Evolutionary conservation across 176 grass and related monocot genomes (phyloP), one percentile per base, ranked within the genome.

Genomic region (Carex scoparia): DNA sequence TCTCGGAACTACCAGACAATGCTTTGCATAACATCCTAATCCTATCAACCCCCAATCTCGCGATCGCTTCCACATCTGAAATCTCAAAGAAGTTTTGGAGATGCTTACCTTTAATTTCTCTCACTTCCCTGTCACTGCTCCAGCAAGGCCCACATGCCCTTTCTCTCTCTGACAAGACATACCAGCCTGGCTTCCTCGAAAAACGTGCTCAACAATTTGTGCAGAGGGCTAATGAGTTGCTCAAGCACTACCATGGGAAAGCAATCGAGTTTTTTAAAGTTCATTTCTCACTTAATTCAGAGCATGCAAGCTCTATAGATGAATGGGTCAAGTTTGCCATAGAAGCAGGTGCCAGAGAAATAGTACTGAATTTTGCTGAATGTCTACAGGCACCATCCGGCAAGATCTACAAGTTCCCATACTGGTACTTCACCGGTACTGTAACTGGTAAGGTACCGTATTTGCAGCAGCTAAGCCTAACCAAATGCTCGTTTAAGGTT

Each of bases 241-340:
- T 54, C 4, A 48, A 78, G 4, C 51, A 28, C 51, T 46, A 78
- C 27, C 10, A 78, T 55, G 73, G 73, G 4, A 78, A 78, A 55
- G 5, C 2, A 55, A 54, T 78, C 51, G 11, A 78, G 3, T 28
- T 55, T 78, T 78, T 78, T 7, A 7, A 78, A 27, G 73, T 78
- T 55, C n/a, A 78, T 56, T 78, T 55, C 51, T 5, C 73, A 11
- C 73, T 78, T 27, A 55, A 32, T 15, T 48, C 40, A 11, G 73
- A 78, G 73, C 51, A 78, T 54, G 42, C 46, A 78, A 55, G 27
- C 44, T 78, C 73, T 1, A 54, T 77, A 49, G 72, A 77, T 13
- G 14, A 54, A 53, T 77, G 72, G 72, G 72, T 77, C 18, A 77
- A 77, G 23, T 77, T 77, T 14, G 38, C 72, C 72, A 78, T 78